Evolutionary conservation across 2,329 filamentous ascomycete species (phyloP).

Genomic region (Pseudogymnoascus sp.): DNA sequence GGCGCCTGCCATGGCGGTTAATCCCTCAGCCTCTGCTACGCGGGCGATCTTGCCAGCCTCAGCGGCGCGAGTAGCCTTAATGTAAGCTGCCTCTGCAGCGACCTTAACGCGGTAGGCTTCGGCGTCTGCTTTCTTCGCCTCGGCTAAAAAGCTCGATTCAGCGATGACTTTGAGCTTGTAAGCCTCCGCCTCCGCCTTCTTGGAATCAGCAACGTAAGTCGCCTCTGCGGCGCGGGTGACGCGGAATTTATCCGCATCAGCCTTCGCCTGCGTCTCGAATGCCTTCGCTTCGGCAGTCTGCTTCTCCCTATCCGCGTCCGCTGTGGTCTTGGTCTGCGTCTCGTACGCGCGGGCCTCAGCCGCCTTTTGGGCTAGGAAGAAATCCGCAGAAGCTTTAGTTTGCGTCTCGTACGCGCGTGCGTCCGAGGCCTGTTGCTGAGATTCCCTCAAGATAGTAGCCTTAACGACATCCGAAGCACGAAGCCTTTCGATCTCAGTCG

Average conservation of each 20-base stretch:
- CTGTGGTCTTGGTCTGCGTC: conserved; percentile 35
- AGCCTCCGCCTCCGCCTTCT: conserved; percentile 26
- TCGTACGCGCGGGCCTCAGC: conserved; percentile 44
- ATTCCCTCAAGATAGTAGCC: conserved; percentile 60
- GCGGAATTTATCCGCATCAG: conserved; percentile 27
- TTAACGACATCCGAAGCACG: conserved; percentile 71
- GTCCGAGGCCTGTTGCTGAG: conserved; percentile 60
- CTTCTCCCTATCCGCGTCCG: conserved; percentile 11
- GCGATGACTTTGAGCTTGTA: conserved; percentile 13
- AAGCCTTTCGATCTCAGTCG: conserved; percentile 71
- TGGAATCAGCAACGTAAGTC: conserved; percentile 9
- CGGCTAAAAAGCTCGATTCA: background rate
- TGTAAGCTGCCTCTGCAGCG: conserved; percentile 29
- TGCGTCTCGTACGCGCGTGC: conserved; percentile 55
- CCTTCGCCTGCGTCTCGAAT: conserved; percentile 35
- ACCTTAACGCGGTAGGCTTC: conserved; percentile 2
- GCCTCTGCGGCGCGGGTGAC: conserved; percentile 46
- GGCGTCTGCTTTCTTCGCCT: conserved; percentile 32
- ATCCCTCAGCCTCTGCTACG: conserved; percentile 68
- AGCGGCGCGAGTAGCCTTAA: conserved; percentile 38
- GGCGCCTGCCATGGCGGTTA: conserved; percentile 70
- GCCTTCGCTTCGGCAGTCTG: conserved; percentile 20
- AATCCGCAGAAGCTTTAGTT: conserved; percentile 32
- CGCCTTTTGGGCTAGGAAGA: conserved; percentile 39
- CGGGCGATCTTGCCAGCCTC: conserved; percentile 51